Base-by-base conservation (phyloP, 208 protist genomes). In the Naegleria fowleri region DNA sequence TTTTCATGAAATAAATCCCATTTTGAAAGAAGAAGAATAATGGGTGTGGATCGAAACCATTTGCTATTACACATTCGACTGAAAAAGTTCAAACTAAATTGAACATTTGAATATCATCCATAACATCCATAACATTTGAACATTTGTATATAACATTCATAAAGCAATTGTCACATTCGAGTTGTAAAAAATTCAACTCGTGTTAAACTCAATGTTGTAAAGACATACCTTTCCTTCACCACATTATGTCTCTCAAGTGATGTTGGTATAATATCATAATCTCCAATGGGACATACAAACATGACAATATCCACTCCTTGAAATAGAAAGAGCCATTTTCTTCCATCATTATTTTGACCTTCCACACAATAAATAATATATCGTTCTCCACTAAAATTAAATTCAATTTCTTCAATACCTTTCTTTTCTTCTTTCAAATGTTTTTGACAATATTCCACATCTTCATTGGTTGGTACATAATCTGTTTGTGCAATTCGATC, bases 401-500 rank as follows among this genome's bases (percentile, higher is more conserved):
- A 86, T 86, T 48, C 22, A 41, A 43, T 48, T 48, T 86, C 83
- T 38, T 86, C 83, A 86, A 86, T 51, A 22, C 83, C 83, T 48
- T 41, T 33, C 11, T 33, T 41, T 22, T 86, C 83, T 48, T 86
- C 83, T 51, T 25, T 43, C 15, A 86, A 48, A 51, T 86, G 19
- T 33, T 25, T 86, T 86, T 48, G 15, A 51, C n/a, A 33, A 86
- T 40, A 86, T 33, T 86, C 40, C n/a, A 86, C 83, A 86, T 86
- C 83, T 48, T 86, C 83, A 86, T 86, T 40, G 38, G 19, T 51
- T 48, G 83, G 83, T 51, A 86, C 22, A 51, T 86, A 86, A 13
- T 29, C 39, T 51, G 0, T 0, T 22, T 41, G 5, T 51, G 36
- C 25, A 33, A 86, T 86, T 86, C 83, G 15, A 7, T 41, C 83